Conservation (phyloP, 805 yeast genomes). For the Candida hungchunana region DNA sequence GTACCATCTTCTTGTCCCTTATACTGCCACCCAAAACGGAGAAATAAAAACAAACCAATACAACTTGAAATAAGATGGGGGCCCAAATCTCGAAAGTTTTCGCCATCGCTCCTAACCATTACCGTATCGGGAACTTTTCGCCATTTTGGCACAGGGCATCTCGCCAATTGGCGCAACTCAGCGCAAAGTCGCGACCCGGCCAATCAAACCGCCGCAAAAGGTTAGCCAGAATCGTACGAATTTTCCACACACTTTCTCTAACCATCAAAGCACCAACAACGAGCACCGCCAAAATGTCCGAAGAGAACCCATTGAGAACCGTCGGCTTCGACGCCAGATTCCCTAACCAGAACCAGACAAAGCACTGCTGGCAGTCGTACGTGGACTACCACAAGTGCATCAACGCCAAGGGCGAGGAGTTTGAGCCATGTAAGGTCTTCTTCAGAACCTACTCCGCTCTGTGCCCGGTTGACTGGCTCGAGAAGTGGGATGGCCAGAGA, state of each 20-base stretch:
- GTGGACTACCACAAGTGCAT: conserved; percentile 98
- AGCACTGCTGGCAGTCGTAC: conserved; percentile 97
- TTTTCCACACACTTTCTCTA: conserved; percentile 6
- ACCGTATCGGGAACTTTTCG: too few species aligned
- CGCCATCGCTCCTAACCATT: too few species aligned
- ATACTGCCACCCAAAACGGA: too few species aligned
- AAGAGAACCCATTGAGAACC: conserved; percentile 47
- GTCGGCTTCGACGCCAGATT: conserved; percentile 88
- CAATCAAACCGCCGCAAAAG: too few species aligned
- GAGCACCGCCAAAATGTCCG: conserved; percentile 22
- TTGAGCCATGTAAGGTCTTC: conserved; percentile 95
- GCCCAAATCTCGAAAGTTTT: too few species aligned
- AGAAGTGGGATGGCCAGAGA: conserved; percentile 87
- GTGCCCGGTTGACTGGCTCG: conserved; percentile 83
- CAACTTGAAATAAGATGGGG: too few species aligned
- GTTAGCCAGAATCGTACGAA: conserved; percentile 7
- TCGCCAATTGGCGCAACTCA: too few species aligned
- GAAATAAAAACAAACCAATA: too few species aligned
- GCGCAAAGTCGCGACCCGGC: too few species aligned
- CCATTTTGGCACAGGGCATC: too few species aligned
- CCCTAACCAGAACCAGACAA: conserved; percentile 97
- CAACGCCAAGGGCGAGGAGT: conserved; percentile 95
- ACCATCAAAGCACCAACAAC: background rate
- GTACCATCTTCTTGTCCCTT: conserved; percentile 7
- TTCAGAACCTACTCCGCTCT: conserved; percentile 84